Evolutionary conservation across 345 rosid species (phyloP).

Genomic region (Populus ilicifolia): DNA sequence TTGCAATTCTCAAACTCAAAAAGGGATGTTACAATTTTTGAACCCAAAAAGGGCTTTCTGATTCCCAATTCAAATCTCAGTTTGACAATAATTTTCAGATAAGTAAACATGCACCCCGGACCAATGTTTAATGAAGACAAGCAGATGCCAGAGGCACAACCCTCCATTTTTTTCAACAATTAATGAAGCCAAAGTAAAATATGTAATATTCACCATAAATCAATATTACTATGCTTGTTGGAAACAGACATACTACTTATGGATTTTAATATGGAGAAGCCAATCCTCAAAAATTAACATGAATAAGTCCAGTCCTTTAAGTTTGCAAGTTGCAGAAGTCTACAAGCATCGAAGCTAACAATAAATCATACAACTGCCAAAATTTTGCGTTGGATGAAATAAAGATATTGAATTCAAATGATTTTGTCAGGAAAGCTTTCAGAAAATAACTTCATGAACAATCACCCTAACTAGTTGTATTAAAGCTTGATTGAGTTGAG

Average conservation of each 20-base stretch:
- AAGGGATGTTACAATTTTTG: no score
- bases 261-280: not conserved
- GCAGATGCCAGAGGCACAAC: not conserved
- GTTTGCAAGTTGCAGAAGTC: not conserved
- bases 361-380: not conserved
- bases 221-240: no score
- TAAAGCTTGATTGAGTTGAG: no score
- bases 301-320: not conserved
- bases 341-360: not conserved
- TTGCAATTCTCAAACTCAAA: no score
- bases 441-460: not conserved
- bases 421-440: no score
- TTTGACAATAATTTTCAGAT: not conserved
- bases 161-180: no score
- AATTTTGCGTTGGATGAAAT: constrained; percentile 1
- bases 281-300: not conserved
- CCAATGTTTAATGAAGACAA: not conserved
- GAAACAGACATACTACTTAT: no score
- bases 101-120: not conserved
- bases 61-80: no score
- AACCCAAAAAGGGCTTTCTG: no score
- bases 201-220: not conserved
- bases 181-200: not conserved
- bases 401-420: not conserved
- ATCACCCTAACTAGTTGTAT: not conserved